Evolutionary conservation across 306 rosid genomes (phyloP), one percentile per base, ranked within the genome.

Genomic region (Quercus agrifolia): DNA sequence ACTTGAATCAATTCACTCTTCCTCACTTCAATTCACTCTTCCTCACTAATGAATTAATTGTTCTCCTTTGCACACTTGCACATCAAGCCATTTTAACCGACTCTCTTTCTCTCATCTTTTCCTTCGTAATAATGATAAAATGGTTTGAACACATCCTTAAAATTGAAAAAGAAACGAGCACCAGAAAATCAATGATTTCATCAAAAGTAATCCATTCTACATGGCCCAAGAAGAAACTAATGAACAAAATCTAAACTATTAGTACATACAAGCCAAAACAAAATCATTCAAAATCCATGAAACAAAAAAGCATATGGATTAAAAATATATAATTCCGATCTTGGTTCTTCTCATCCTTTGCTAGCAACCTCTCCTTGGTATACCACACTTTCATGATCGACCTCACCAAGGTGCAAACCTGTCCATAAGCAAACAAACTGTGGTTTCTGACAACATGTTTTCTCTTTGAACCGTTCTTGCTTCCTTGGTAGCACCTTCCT

Each of bases 341-440:
- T n/a, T 10, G 12, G 0, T 25, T n/a, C 23, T 59, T 71, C 70
- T 35, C n/a, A 67, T 49, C 71, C 46, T 33, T 19, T 33, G 9
- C 54, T 49, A 49, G 54, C 54, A 49, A 1, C 54, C 54, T 68
- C 51, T 12, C 3, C 30, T 18, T 7, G 11, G 25, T 6, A 21
- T 3, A 49, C 52, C 25, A 19, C 46, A 15, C 11, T 8, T 9
- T 5, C 7, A 27, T 30, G 19, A 14, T 3, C 71, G 12, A 20
- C 0, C 77, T 90, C 87, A 95, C 85, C 89, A 87, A 58, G 97
- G 97, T 15, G 90, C 92, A 73, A 95, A 92, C 1, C 98, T 92
- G 81, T 95, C 97, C 92, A 92, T 91, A 55, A 92, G 90, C 97
- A 95, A 68, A 83, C 82, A 91, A 4, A 92, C 79, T 0, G 92